Conservation (phyloP, 2,329 filamentous ascomycete genomes). For the Curvularia eragrostidis region DNA sequence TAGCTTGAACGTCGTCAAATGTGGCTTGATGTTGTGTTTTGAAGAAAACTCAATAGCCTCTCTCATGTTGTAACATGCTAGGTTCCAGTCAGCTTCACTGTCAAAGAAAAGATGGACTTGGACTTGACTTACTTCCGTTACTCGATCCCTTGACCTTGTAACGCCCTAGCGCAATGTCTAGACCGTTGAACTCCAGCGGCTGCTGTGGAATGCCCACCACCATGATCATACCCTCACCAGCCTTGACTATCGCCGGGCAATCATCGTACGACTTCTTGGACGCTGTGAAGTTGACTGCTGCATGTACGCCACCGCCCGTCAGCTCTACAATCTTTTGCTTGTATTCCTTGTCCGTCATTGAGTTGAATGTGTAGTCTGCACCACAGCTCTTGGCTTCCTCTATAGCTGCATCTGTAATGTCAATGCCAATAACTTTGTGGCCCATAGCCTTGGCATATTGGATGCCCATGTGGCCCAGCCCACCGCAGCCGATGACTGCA, state of each 20-base stretch:
- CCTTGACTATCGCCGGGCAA: slow-evolving; percentile 39
- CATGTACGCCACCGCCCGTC: slow-evolving; percentile 39
- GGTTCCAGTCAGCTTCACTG: slow-evolving; percentile 48
- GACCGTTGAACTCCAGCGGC: slow-evolving; percentile 40
- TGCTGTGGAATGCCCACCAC: slow-evolving; percentile 44
- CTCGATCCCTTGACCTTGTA: slow-evolving; percentile 41
- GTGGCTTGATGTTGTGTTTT: slow-evolving; percentile 43
- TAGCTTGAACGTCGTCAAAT: slow-evolving; percentile 37
- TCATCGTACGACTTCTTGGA: slow-evolving; percentile 45
- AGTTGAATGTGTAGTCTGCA: slow-evolving; percentile 43
- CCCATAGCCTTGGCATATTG: slow-evolving; percentile 46
- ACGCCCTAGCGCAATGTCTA: slow-evolving; percentile 41
- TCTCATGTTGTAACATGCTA: slow-evolving; percentile 49
- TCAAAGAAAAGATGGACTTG: neutral
- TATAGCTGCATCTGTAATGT: slow-evolving; percentile 39
- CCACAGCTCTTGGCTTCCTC: slow-evolving; percentile 42
- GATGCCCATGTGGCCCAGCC: slow-evolving; percentile 43
- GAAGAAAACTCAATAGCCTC: slow-evolving; percentile 44
- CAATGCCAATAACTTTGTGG: slow-evolving; percentile 41
- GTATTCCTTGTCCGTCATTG: slow-evolving; percentile 37
- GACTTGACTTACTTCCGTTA: slow-evolving; percentile 40
- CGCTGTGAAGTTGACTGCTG: slow-evolving; percentile 43
- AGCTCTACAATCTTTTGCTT: slow-evolving; percentile 39
- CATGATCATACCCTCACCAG: slow-evolving; percentile 43
- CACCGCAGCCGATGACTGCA: slow-evolving; percentile 40